Base-by-base conservation (phyloP, 2,329 filamentous ascomycete genomes). In the Xylaria sp. region DNA sequence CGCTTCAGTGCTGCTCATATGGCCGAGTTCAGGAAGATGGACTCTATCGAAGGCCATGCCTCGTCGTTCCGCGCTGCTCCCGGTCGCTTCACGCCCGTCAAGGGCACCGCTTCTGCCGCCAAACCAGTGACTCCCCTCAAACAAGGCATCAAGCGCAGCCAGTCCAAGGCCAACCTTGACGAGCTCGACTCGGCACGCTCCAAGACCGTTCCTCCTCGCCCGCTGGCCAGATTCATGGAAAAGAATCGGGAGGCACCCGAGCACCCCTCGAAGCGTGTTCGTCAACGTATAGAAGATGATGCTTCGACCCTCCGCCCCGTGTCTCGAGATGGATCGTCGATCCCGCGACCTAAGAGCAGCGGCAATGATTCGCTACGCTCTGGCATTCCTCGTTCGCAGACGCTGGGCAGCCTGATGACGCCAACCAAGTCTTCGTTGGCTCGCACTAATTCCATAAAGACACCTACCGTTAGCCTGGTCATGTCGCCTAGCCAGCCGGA, bases 1-100 rank as follows among this genome's bases (percentile, higher is more conserved):
- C 91, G 95, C 55, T 98, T 91, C 82, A 97, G 93, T 78, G 91
- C 94, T 71, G 90, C 89, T 46, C 95, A 98, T 79, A 92, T 93
- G 88, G 90, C 91, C 59, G 89, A 95, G 77, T 98, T 98, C 83
- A 93, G 93, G 82, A 98, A 97, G 85, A 98, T 98, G 95, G 94
- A 97, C 79, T 98, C 94, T 1, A 98, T 98, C 77, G 93, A 90
- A 52, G 91, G 91, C 71, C 94, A 98, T 78, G 86, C 94, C 9
- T 97, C 94, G 12, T 88, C 91, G 18, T 96, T 91, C 83, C 87
- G 93, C 70, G 86, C 86, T 25, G 85, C 88, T 68, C 81, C 85
- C 4, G 85, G 80, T 43, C 85, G 86, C 12, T 81, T 83, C 73
- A 86, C 86, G 7, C 87, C 88, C 13, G 78, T 82, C 52, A 90